These are phyloP conservation scores for Pichia sp. DNA, from an alignment of 1,139 yeast genomes.

Conservation along the genomic window DNA sequence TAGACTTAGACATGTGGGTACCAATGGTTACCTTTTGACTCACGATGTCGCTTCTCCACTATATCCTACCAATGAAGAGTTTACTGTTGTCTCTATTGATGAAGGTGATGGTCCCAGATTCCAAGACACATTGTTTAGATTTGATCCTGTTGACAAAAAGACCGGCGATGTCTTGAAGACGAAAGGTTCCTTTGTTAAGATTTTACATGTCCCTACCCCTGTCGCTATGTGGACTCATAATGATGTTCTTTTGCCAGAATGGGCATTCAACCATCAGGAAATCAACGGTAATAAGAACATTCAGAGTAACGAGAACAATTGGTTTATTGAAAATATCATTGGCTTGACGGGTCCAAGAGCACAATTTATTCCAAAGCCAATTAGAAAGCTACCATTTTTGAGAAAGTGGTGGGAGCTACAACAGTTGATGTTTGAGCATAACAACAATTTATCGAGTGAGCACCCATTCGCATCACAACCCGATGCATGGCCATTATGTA, in stretches of 20 bases:
- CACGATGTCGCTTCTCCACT: conserved; percentile 99
- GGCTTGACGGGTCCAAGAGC: conserved; percentile 59
- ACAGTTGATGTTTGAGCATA: conserved; percentile 82
- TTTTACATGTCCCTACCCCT: conserved; percentile 76
- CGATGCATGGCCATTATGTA: conserved; percentile 85
- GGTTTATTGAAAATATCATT: conserved; percentile 73
- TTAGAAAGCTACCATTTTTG: conserved; percentile 61
- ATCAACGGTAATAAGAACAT: conserved; percentile 89
- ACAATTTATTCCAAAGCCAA: conserved; percentile 48
- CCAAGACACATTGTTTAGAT: conserved; percentile 73
- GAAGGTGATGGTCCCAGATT: conserved; percentile 47
- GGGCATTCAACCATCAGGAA: conserved; percentile 92
- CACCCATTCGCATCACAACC: conserved; percentile 98
- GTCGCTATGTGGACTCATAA: conserved; percentile 96
- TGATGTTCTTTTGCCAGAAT: conserved; percentile 77
- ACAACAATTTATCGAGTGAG: conserved; percentile 75
- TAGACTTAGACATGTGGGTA: conserved; percentile 75
- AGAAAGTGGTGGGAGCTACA: conserved; percentile 89
- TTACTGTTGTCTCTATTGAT: conserved; percentile 65
- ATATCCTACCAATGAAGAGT: conserved; percentile 85
- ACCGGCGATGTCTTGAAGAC: conserved; percentile 53
- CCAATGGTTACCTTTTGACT: conserved; percentile 72
- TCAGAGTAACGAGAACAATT: conserved; percentile 56
- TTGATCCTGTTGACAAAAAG: conserved; percentile 55
- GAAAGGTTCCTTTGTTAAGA: conserved; percentile 57